Evolutionary conservation across 495 filamentous ascomycete species (phyloP).

Genomic region (Podospora bellae-mahoneyi): DNA sequence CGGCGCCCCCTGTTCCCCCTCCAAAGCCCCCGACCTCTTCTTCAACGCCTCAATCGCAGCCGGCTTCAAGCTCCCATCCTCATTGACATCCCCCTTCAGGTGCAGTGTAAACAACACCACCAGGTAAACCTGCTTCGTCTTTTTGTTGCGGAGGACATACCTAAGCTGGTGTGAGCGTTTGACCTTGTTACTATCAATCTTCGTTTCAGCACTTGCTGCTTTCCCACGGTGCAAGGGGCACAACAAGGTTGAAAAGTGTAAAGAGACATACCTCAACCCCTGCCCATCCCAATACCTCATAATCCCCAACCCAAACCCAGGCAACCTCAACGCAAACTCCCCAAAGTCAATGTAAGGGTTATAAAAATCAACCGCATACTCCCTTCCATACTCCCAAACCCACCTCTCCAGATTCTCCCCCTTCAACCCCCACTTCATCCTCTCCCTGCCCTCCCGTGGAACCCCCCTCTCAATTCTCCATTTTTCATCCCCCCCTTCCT

Average conservation of each 20-base stretch:
- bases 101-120: constrained; percentile 77
- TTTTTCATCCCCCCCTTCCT: constrained; percentile 66
- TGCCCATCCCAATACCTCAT: constrained; percentile 81
- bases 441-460: constrained; percentile 50
- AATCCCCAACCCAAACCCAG: constrained; percentile 72
- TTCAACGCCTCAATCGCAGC: constrained; percentile 29
- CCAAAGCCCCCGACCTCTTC: constrained; percentile 12
- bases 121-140: constrained; percentile 66
- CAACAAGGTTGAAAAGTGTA: background rate
- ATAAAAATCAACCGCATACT: constrained; percentile 79
- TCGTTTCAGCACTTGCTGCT: background rate
- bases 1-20: constrained; percentile 11
- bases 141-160: constrained; percentile 79
- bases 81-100: constrained; percentile 57
- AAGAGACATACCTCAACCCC: constrained; percentile 41
- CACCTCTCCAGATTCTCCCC: constrained; percentile 48
- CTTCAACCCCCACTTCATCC: constrained; percentile 63
- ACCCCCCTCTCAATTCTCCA: constrained; percentile 46
- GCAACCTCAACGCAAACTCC: constrained; percentile 75
- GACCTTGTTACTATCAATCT: constrained; percentile 10
- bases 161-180: constrained; percentile 67
- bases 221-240: background rate
- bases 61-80: constrained; percentile 53
- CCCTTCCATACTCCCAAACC: constrained; percentile 48
- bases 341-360: constrained; percentile 86